Base-by-base conservation (phyloP, 768 basidiomycete genomes). In the Pisolithus microcarpus region DNA sequence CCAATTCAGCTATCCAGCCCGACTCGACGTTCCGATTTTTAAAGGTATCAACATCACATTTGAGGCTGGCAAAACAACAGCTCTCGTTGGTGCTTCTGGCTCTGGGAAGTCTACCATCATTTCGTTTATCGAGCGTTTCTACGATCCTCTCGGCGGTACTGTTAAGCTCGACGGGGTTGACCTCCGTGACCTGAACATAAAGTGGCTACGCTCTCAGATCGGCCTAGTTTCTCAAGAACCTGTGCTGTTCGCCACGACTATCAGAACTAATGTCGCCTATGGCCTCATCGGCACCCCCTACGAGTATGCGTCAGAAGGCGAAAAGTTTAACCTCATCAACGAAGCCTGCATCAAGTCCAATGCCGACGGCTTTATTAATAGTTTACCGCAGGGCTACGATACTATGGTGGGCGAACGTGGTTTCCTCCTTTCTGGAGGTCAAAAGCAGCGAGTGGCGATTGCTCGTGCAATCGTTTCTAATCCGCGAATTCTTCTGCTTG, bases 141-240 rank as follows among this genome's bases (percentile, higher is more conserved):
- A 94, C 60, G 91, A 95, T 62, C 87, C 91, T 2, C 65, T 74
- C 0, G 66, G 69, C 1, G 91, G 91, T 15, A 57, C 62, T 13
- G 79, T 92, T 61, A 81, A 77, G 55, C 73, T 91, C 6, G 91
- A 95, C 52, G 89, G 90, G 9, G 61, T 76, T 23, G 75, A 92
- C 58, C 58, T 94, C 59, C 83, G 77, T 63, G 74, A 82, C 6
- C 75, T 94, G 43, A 93, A 93, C 61, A 61, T 93, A 51, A 85
- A 80, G 55, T 94, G 91, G 91, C 66, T 94, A 43, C 82, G 91
- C 34, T 79, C 80, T 10, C 89, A 92, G 64, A 88, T 94, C 46
- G 91, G 91, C 46, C 77, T 94, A 0, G 91, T 94, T 1, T 86
- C 85, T 0, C 91, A 94, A 64, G 91, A 94, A 64, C 91, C 91